phyloP scores from a whole-genome alignment of 1,284 basidiomycete species.

The Microbotryum saponariae region DNA sequence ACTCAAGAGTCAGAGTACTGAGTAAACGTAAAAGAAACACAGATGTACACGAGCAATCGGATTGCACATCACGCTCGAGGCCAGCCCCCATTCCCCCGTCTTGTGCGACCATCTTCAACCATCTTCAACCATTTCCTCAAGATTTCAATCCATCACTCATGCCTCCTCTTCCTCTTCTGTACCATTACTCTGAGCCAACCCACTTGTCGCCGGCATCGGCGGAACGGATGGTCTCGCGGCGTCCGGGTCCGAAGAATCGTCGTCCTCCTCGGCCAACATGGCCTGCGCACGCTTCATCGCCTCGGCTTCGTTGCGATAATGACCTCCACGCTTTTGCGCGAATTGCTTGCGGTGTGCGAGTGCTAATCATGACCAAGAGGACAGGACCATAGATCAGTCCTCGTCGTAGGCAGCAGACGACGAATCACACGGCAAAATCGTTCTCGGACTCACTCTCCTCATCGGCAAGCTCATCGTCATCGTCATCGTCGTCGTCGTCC shows the following conservation, averaged over 20 bases:
- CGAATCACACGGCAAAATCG: not conserved
- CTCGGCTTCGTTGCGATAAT: slow-evolving; percentile 30
- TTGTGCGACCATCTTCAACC: no score
- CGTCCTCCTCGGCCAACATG: slow-evolving; percentile 18
- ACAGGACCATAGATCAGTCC: not conserved
- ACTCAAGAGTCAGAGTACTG: no score
- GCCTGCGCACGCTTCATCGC: slow-evolving; percentile 25
- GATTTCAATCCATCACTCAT: no score
- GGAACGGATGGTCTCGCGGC: not conserved
- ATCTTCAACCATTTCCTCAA: no score
- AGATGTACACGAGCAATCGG: no score
- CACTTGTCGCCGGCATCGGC: not conserved
- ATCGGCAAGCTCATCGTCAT: slow-evolving; percentile 24
- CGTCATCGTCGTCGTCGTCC: slow-evolving; percentile 12
- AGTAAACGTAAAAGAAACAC: no score
- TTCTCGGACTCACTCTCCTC: slow-evolving; percentile 30
- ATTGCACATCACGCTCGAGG: no score
- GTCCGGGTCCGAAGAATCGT: not conserved
- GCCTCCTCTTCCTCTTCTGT: no score
- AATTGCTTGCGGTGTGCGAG: slow-evolving; percentile 29
- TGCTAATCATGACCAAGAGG: slow-evolving; percentile 5
- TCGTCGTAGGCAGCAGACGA: not conserved
- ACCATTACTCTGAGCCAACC: no score
- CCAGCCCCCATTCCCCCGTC: no score
- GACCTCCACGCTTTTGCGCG: slow-evolving; percentile 21